phyloP scores from a whole-genome alignment of 106 monocot genomes.

The Ottelia alismoides region DNA sequence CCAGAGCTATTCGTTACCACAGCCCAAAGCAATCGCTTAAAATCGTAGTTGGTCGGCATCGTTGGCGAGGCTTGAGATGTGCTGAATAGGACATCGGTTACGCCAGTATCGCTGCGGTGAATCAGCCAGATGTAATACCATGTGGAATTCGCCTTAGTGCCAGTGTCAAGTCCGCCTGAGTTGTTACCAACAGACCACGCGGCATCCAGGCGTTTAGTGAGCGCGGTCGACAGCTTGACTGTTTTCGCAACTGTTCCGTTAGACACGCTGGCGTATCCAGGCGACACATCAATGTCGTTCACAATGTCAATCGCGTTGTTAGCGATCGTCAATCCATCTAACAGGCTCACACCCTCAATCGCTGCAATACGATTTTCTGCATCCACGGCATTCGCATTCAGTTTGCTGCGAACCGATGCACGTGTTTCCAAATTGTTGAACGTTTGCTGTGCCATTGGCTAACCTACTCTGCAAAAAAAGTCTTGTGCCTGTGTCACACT shows the following conservation, averaged over 20 bases:
- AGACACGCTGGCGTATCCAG: not conserved
- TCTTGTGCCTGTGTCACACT: too few relatives aligned
- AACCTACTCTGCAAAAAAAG: too few relatives aligned
- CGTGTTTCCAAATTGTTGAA: too few relatives aligned
- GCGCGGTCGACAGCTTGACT: not conserved
- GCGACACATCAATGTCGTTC: not conserved
- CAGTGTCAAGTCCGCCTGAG: not conserved
- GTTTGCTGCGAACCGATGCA: too few relatives aligned
- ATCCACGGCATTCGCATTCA: too few relatives aligned
- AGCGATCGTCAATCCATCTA: not conserved
- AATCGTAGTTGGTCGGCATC: not conserved
- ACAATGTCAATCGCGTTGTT: not conserved
- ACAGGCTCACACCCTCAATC: too few relatives aligned
- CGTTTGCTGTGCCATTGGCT: too few relatives aligned
- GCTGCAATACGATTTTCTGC: too few relatives aligned
- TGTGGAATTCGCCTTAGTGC: not conserved
- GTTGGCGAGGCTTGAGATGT: not conserved
- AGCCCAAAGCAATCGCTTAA: not conserved
- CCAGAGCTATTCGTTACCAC: not conserved
- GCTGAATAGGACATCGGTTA: not conserved
- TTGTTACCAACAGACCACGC: not conserved
- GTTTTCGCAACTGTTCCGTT: too few relatives aligned
- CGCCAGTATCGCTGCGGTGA: not conserved
- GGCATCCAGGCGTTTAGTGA: not conserved
- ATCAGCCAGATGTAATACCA: not conserved